Conservation (phyloP, 352 stramenopile species). For the Phytopythium cucurbitacearum region DNA sequence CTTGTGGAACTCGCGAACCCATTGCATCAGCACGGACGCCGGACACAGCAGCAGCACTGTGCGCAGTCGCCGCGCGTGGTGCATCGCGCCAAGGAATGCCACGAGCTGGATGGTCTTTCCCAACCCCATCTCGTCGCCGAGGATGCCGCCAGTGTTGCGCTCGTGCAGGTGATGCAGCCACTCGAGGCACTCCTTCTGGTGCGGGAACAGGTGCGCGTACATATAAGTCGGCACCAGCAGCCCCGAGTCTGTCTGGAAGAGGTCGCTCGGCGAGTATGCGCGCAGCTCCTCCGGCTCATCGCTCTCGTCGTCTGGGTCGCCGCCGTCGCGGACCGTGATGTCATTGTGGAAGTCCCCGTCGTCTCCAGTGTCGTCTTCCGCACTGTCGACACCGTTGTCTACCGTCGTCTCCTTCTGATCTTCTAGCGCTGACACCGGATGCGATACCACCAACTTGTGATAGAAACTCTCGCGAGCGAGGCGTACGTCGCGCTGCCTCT, state of each 20-base stretch:
- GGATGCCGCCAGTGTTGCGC: conserved; percentile 95
- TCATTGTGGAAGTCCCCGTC: conserved; percentile 31
- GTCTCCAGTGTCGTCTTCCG: conserved; percentile 13
- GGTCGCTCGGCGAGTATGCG: conserved; percentile 44
- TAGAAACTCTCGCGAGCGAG: conserved; percentile 35
- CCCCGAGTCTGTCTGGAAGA: conserved; percentile 56
- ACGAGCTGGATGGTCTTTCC: conserved; percentile 96
- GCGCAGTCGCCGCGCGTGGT: conserved; percentile 45
- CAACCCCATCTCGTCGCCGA: conserved; percentile 95
- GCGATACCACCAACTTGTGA: conserved; percentile 19
- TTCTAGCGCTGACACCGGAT: neutral
- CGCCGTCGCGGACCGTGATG: conserved; percentile 11
- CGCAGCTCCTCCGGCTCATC: conserved; percentile 6
- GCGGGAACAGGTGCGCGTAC: conserved; percentile 85
- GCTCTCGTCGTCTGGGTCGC: neutral
- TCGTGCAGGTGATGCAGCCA: conserved; percentile 97
- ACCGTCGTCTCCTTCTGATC: neutral
- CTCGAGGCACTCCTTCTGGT: conserved; percentile 93
- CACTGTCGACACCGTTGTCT: conserved; percentile 7
- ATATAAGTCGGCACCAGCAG: conserved; percentile 68
- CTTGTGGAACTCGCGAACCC: conserved; percentile 93
- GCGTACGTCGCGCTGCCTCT: conserved; percentile 19
- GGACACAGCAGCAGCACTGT: conserved; percentile 91
- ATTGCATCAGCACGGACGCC: conserved; percentile 95
- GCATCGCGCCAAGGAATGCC: conserved; percentile 76